Conservation (phyloP, 73 alveolate genomes). For the Tetrahymena thermophila region DNA sequence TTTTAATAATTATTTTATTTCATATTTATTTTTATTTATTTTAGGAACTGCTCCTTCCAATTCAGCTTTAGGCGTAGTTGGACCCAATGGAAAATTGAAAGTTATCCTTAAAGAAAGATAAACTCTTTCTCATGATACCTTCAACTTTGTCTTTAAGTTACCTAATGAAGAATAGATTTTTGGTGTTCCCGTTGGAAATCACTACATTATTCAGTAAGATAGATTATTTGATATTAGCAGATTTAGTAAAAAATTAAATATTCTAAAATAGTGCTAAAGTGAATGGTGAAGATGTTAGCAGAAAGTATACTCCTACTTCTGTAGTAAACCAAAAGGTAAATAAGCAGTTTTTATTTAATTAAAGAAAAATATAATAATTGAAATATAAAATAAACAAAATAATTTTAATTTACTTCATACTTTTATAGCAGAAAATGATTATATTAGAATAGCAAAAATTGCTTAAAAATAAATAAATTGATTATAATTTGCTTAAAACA, state of each 20-base stretch:
- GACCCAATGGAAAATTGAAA: neutral
- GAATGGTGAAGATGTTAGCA: slow-evolving; percentile 27
- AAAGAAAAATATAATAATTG: too few species aligned
- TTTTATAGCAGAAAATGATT: too few species aligned
- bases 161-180: slow-evolving; percentile 8
- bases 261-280: neutral
- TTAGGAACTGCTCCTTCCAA: neutral
- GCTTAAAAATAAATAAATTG: neutral
- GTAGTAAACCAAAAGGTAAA: slow-evolving; percentile 9
- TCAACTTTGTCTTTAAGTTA: slow-evolving; percentile 17
- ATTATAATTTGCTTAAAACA: too few species aligned
- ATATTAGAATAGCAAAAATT: neutral
- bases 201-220: neutral
- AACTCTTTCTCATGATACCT: slow-evolving; percentile 35
- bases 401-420: too few species aligned
- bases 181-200: slow-evolving; percentile 20
- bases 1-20: neutral
- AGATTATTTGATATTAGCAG: neutral
- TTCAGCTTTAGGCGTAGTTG: neutral
- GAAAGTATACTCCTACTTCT: slow-evolving; percentile 33
- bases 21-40: neutral
- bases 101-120: slow-evolving; percentile 11
- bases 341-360: too few species aligned
- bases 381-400: too few species aligned
- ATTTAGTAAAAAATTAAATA: neutral